Evolutionary conservation across 495 filamentous ascomycete genomes (phyloP), one percentile per base, ranked within the genome.

Genomic region (Xylaria castorea): DNA sequence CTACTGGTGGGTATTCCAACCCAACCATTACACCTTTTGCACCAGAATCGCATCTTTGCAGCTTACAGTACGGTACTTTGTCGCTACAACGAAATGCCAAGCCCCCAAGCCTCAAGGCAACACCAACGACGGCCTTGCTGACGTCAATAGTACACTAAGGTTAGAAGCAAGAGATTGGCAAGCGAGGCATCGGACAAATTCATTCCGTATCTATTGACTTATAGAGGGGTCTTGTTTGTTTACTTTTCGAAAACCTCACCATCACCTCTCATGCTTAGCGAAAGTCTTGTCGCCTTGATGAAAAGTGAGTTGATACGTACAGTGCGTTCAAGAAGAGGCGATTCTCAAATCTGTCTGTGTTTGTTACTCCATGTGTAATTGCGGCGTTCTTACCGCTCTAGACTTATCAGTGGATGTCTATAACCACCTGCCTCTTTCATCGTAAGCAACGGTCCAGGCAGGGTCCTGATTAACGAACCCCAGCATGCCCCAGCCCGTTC

Each of bases 381-480:
- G 46, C 64, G 64, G 40, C 36, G 66, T 48, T 30, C 57, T 68
- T 30, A 20, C 66, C 48, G 50, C 36, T 30, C 18, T 12, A 5
- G 57, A 70, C 67, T 70, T 60, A 70, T 60, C 67, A 70, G 57
- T 60, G 50, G 38, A 60, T 18, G 42, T 32, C 20, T 36, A 70
- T 48, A 48, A 42, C 34, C 70, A 72, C 70, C 70, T 72, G 70
- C 70, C 70, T 72, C 51, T 72, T 72, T 72, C 60, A 72, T 72
- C 70, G 3, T n/a, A 38, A 42, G n/a, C 62, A 57, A 61, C 25
- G 25, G n/a, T 25, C 55, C 38, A 53, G 8, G 42, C 67, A 60
- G 53, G 67, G 67, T 70, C 53, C 36, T 16, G 38, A 22, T 34
- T 1, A 32, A 48, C 36, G 40, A 70, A 20, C 12, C 36, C 51